Base-by-base conservation (phyloP, 805 yeast genomes). In the Grigorovia humatica region DNA sequence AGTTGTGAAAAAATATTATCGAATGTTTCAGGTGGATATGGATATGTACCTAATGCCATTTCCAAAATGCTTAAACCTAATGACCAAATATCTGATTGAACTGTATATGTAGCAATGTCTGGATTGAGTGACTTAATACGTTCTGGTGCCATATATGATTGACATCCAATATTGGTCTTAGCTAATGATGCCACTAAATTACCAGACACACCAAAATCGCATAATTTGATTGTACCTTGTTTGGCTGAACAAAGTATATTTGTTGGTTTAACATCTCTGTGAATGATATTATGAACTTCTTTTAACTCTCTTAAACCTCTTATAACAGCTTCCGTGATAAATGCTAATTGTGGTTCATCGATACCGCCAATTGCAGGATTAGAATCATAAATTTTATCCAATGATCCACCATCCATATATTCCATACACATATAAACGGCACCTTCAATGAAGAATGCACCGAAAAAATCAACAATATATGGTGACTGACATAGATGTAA, bases 341-440 rank as follows among this genome's bases (percentile, higher is more conserved):
- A 80, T 2, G 95, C 95, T 52, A 91, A 72, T 56, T 84, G 83
- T 7, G 81, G 78, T 65, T 91, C 99, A 56, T 83, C 85, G 35
- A 85, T 73, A 44, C 90, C 88, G 47, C 69, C 73, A n/a, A 72
- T 72, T 43, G 55, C 61, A 2, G 57, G 59, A n/a, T 56, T 56
- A 27, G 71, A 73, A 3, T 81, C 84, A 67, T 89, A 91, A 15
- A 90, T 75, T 63, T 85, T 87, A 69, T 91, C 96, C 53, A 91
- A 71, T 0, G 96, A 88, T 0, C 96, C 96, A 47, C 96, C 97
- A 67, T 88, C 95, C 99, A 91, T 91, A 67, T 82, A 88, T 70
- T 91, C 99, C 79, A 91, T 91, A 70, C 98, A 93, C 88, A 91
- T 88, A 70, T 90, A 93, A 29, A 91, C 99, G 0, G 97, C 96